Conservation (phyloP, 2,329 filamentous ascomycete genomes). For the Pyricularia sp. region DNA sequence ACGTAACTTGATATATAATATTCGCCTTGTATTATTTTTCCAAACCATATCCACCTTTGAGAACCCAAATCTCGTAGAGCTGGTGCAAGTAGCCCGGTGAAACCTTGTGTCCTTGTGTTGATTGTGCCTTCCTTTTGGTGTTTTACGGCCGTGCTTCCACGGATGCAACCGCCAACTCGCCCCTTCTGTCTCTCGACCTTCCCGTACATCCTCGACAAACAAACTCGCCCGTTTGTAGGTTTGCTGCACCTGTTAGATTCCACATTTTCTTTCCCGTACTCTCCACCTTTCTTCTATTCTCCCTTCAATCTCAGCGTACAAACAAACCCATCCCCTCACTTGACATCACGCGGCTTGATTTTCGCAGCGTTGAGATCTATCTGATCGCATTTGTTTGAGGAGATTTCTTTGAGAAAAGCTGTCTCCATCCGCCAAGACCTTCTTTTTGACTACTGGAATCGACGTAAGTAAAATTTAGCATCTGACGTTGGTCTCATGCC, state of each 20-base stretch:
- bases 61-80: background rate
- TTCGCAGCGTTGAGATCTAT: background rate
- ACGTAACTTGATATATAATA: background rate
- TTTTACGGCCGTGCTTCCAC: background rate
- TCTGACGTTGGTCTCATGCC: background rate
- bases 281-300: background rate
- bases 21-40: background rate
- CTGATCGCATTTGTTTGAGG: background rate
- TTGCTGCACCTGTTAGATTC: background rate
- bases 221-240: background rate
- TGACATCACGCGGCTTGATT: background rate
- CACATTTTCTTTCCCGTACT: background rate
- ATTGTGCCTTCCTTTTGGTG: background rate
- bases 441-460: background rate
- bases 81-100: background rate
- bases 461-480: background rate
- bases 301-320: background rate
- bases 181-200: background rate
- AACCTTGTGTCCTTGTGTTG: background rate
- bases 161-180: background rate
- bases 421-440: background rate
- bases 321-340: background rate
- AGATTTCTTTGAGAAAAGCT: background rate
- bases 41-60: background rate
- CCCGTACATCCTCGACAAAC: background rate